phyloP scores from a whole-genome alignment of 2,329 filamentous ascomycete species.

The Arthroderma sp. region DNA sequence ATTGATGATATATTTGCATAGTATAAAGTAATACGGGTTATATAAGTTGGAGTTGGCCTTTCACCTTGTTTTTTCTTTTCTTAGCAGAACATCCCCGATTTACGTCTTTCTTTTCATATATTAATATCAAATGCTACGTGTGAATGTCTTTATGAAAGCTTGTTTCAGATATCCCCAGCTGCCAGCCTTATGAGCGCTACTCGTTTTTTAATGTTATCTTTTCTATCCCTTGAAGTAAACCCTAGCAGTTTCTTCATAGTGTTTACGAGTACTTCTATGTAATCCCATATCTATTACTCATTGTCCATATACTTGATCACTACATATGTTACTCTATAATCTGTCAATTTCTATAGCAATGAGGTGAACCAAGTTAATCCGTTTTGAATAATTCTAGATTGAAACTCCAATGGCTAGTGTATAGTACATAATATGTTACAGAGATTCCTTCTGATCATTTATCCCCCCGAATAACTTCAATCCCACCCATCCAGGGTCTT shows the following conservation, averaged over 20 bases:
- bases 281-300: no score
- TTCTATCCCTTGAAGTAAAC: not conserved
- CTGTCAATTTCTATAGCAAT: no score
- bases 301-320: no score
- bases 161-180: not conserved
- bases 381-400: not conserved
- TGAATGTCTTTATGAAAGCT: not conserved
- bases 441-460: not conserved
- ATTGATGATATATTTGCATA: slow-evolving; percentile 20
- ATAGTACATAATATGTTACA: no score
- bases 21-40: not conserved
- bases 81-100: not conserved
- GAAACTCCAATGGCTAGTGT: not conserved
- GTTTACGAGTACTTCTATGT: no score
- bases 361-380: no score
- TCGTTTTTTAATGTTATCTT: not conserved
- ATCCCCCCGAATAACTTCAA: slow-evolving; percentile 46
- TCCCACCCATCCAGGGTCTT: slow-evolving; percentile 71
- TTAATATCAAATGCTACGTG: slow-evolving; percentile 3
- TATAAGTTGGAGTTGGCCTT: not conserved
- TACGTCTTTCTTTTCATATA: not conserved
- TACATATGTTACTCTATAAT: no score
- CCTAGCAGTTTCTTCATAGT: not conserved
- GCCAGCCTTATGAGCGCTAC: not conserved
- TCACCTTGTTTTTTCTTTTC: not conserved